phyloP scores from a whole-genome alignment of 768 basidiomycete genomes.

The Rhodotorula toruloides region DNA sequence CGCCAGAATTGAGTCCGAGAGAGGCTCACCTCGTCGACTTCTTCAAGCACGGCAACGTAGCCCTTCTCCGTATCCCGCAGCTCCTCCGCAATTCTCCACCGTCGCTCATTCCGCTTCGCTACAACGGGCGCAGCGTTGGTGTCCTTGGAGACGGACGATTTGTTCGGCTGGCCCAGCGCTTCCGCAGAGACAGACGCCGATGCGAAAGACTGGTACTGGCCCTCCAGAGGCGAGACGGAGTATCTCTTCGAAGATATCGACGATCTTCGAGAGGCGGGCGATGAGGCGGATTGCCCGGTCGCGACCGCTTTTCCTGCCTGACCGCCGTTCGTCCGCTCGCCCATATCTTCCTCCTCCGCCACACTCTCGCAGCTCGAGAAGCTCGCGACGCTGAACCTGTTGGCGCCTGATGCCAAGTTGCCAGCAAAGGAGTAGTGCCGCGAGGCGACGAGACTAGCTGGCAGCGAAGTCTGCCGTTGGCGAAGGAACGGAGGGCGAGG shows the following conservation, averaged over 20 bases:
- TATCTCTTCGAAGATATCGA: no score
- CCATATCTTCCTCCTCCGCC: slow-evolving; percentile 30
- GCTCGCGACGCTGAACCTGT: slow-evolving; percentile 36
- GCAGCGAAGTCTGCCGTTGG: slow-evolving; percentile 4
- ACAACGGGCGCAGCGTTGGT: slow-evolving; percentile 7
- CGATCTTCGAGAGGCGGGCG: neutral
- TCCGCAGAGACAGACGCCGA: no score
- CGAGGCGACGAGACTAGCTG: slow-evolving; percentile 26
- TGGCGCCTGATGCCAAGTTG: neutral
- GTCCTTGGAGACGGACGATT: neutral
- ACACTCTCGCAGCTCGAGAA: slow-evolving; percentile 37
- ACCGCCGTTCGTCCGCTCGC: neutral
- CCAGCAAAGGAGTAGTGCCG: slow-evolving; percentile 23
- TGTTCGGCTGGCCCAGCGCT: no score
- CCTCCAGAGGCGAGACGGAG: slow-evolving; percentile 18
- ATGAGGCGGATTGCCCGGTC: neutral
- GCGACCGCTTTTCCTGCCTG: neutral
- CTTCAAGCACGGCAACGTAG: slow-evolving; percentile 36
- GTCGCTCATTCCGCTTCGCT: slow-evolving; percentile 18
- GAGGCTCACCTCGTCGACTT: slow-evolving; percentile 31
- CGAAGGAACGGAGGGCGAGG: neutral
- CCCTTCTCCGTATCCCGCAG: slow-evolving; percentile 39
- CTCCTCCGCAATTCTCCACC: slow-evolving; percentile 37
- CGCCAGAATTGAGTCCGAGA: neutral
- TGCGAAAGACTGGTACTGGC: slow-evolving; percentile 5